phyloP scores from a whole-genome alignment of 768 basidiomycete species.

The Mrakia hoshinonis region DNA sequence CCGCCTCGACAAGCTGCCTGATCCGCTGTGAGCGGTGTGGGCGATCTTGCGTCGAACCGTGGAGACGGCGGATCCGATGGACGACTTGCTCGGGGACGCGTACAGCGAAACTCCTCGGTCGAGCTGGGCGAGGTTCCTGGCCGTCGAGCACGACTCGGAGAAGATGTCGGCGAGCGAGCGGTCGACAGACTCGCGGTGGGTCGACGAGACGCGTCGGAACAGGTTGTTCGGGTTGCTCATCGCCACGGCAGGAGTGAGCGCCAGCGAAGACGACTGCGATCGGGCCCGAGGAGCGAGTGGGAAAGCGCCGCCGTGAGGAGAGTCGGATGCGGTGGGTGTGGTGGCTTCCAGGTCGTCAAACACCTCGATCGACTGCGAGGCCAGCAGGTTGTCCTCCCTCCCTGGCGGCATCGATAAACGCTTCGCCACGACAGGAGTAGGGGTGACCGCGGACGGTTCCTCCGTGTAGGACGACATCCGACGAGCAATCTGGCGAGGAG shows the following conservation, averaged over 20 bases:
- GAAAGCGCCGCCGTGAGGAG: not conserved
- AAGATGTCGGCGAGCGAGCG: conserved; percentile 23
- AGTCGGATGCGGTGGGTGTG: not conserved
- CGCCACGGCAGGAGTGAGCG: not conserved
- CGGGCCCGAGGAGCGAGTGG: not conserved
- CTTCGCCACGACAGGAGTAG: not conserved
- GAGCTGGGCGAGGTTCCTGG: conserved; percentile 24
- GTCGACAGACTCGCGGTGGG: conserved; percentile 23
- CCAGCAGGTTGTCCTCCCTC: not conserved
- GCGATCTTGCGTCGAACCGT: conserved; percentile 24
- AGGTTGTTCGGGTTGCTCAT: conserved; percentile 14
- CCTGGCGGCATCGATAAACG: not conserved
- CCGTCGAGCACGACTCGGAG: conserved; percentile 25
- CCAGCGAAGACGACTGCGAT: conserved; percentile 4
- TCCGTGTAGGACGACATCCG: conserved; percentile 21
- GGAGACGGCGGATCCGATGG: conserved; percentile 21
- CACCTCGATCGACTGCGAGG: not conserved
- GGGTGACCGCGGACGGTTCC: not conserved
- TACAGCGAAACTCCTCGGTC: not conserved
- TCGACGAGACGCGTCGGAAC: conserved; percentile 17
- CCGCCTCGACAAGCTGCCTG: conserved; percentile 11
- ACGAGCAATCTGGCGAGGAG: conserved; percentile 16
- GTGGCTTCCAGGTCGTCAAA: conserved; percentile 7
- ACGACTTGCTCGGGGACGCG: conserved; percentile 12
- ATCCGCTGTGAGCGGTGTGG: not conserved